Evolutionary conservation across 495 filamentous ascomycete species (phyloP).

Genomic region (Aspergillus saccharolyticus): DNA sequence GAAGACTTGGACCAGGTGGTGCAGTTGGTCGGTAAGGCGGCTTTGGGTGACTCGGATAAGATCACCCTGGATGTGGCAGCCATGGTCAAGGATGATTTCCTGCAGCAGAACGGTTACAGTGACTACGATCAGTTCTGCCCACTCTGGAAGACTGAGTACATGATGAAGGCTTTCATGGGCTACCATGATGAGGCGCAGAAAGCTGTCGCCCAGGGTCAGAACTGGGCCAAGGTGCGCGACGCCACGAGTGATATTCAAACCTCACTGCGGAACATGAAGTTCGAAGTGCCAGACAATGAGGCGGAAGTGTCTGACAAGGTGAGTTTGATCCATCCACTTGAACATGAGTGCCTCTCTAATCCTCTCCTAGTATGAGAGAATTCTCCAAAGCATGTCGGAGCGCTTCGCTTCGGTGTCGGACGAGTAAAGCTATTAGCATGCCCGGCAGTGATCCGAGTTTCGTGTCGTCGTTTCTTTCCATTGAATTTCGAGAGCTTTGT

Average conservation of each 20-base stretch:
- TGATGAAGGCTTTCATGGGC: constrained; percentile 99
- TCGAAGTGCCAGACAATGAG: constrained; percentile 80
- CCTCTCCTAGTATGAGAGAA: constrained; percentile 70
- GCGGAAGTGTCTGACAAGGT: constrained; percentile 74
- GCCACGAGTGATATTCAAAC: constrained; percentile 80
- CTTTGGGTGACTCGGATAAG: constrained; percentile 94
- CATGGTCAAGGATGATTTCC: constrained; percentile 95
- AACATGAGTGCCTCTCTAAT: constrained; percentile 12
- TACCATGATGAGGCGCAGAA: constrained; percentile 98
- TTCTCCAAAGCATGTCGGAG: constrained; percentile 86
- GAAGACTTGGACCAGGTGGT: constrained; percentile 99
- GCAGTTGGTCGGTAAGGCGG: constrained; percentile 95
- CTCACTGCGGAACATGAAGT: constrained; percentile 86
- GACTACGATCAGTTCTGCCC: constrained; percentile 99
- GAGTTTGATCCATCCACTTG: constrained; percentile 18
- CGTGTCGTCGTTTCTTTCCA: constrained; percentile 9
- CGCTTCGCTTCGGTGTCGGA: constrained; percentile 92
- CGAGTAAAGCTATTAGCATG: constrained; percentile 55
- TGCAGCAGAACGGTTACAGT: constrained; percentile 99
- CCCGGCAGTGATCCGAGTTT: neutral
- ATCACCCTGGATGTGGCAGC: constrained; percentile 92
- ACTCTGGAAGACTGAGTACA: constrained; percentile 99
- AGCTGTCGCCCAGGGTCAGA: constrained; percentile 81
- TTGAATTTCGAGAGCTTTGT: constrained; percentile 25
- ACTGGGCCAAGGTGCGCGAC: constrained; percentile 88